These are phyloP conservation scores for Pyrus bretschneideri DNA, from an alignment of 306 rosid species.

Conservation along the genomic window DNA sequence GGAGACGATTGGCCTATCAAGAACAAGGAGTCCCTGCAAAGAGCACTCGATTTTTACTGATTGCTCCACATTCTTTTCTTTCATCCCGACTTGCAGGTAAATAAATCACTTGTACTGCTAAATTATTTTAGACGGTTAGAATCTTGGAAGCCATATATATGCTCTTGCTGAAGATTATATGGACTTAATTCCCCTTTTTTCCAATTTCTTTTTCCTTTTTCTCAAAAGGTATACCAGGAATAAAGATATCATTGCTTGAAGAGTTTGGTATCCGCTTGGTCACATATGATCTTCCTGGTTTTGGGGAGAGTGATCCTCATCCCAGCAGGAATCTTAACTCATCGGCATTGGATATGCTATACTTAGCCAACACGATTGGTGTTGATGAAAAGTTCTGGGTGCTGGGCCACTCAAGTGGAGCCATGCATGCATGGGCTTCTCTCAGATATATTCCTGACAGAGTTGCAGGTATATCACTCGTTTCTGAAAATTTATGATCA, in stretches of 20 bases:
- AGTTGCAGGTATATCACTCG: conserved; percentile 56
- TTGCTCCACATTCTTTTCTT: conserved; percentile 85
- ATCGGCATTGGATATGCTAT: conserved; percentile 74
- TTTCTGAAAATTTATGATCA: not conserved
- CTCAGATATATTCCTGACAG: conserved; percentile 80
- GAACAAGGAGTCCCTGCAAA: conserved; percentile 69
- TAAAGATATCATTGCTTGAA: conserved; percentile 63
- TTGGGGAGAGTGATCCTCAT: conserved; percentile 98
- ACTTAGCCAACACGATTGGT: conserved; percentile 62
- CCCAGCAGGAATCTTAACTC: conserved; percentile 70
- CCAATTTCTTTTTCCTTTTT: not conserved
- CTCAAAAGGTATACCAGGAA: conserved; percentile 70
- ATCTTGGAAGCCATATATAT: not conserved
- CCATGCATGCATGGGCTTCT: conserved; percentile 89
- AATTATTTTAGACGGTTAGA: not conserved
- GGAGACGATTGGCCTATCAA: conserved; percentile 74
- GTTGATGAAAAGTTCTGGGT: conserved; percentile 80
- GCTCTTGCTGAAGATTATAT: not conserved
- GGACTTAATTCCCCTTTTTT: not conserved
- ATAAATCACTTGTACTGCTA: not conserved
- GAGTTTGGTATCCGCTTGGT: conserved; percentile 77
- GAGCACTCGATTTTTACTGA: conserved; percentile 64
- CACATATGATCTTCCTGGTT: conserved; percentile 95
- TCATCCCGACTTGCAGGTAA: conserved; percentile 90
- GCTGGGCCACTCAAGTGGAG: conserved; percentile 73